A percentile compares a stretch with the other conserved stretches of the same genome.
Conservation (phyloP, 129 eudicot genomes). For the Smallanthus sonchifolius region DNA sequence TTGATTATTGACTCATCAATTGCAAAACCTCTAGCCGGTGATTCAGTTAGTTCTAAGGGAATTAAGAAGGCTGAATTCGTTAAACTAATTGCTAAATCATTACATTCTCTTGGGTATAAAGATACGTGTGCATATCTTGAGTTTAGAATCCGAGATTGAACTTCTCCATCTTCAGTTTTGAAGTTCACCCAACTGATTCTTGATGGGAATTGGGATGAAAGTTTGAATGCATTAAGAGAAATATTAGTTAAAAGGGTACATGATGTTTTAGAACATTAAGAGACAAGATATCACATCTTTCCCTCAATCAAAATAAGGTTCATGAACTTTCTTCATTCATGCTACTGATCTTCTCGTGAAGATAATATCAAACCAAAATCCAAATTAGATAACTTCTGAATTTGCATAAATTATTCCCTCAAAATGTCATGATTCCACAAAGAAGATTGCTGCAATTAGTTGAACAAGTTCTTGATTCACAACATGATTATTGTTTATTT, state of each 20-base stretch:
- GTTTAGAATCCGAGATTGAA: conserved; percentile 53
- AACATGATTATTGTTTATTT: no score
- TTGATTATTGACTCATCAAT: no score
- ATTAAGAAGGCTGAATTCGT: no score
- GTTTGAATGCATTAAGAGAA: conserved; percentile 39
- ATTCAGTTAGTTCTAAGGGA: no score
- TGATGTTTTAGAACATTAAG: conserved; percentile 65
- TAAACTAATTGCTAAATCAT: no score
- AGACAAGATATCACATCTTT: conserved; percentile 55
- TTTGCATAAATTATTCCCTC: conserved; percentile 56
- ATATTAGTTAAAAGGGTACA: conserved; percentile 33
- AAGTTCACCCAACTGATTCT: conserved; percentile 49
- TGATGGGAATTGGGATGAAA: conserved; percentile 75
- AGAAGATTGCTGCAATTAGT: conserved; percentile 59
- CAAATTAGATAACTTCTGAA: conserved; percentile 41
- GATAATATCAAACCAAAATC: conserved; percentile 22
- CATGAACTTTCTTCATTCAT: conserved; percentile 45
- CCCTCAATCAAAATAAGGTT: conserved; percentile 28
- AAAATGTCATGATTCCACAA: conserved; percentile 61
- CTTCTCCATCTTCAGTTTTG: conserved; percentile 40
- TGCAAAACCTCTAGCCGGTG: no score
- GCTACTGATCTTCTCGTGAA: conserved; percentile 18
- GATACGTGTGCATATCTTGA: no score
- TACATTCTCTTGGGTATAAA: no score
- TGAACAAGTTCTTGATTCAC: conserved; percentile 68